phyloP scores from a whole-genome alignment of 495 filamentous ascomycete species.

The Talaromyces wortmannii region DNA sequence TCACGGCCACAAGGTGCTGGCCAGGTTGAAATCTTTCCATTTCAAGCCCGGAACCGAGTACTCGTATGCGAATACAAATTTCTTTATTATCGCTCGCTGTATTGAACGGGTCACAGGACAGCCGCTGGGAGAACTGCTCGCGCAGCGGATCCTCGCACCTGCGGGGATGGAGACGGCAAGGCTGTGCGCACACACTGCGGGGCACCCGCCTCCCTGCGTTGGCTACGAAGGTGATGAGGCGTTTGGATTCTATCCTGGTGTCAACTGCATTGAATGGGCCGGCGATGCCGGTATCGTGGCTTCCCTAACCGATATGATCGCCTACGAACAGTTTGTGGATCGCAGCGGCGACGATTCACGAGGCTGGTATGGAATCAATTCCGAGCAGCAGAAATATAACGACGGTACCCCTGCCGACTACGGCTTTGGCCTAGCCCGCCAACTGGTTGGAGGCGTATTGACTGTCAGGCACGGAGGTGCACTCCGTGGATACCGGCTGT shows the following conservation, averaged over 20 bases:
- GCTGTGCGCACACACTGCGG: slow-evolving; percentile 18
- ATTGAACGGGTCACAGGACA: slow-evolving; percentile 19
- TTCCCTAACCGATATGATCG: slow-evolving; percentile 27
- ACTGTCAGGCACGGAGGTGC: slow-evolving; percentile 23
- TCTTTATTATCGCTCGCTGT: slow-evolving; percentile 18
- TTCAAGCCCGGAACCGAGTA: slow-evolving; percentile 23
- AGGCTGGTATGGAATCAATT: slow-evolving; percentile 18
- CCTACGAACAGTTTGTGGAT: slow-evolving; percentile 23
- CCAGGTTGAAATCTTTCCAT: slow-evolving; percentile 18
- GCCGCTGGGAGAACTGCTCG: slow-evolving; percentile 16
- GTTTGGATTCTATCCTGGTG: slow-evolving; percentile 11
- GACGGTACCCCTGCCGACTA: slow-evolving; percentile 18
- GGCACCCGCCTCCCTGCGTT: slow-evolving; percentile 19
- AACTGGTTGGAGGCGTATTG: slow-evolving; percentile 7
- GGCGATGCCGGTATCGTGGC: slow-evolving; percentile 28
- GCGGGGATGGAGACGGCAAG: slow-evolving; percentile 24
- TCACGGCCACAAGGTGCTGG: slow-evolving; percentile 9
- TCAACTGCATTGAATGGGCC: slow-evolving; percentile 27
- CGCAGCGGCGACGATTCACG: slow-evolving; percentile 9
- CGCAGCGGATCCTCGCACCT: slow-evolving; percentile 17
- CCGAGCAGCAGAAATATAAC: slow-evolving; percentile 9
- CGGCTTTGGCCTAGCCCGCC: slow-evolving; percentile 16
- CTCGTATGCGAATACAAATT: slow-evolving; percentile 28
- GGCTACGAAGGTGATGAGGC: slow-evolving; percentile 25
- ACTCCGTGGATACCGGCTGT: slow-evolving; percentile 23